phyloP scores from a whole-genome alignment of 805 yeast genomes.

The Teunomyces cretensis region DNA sequence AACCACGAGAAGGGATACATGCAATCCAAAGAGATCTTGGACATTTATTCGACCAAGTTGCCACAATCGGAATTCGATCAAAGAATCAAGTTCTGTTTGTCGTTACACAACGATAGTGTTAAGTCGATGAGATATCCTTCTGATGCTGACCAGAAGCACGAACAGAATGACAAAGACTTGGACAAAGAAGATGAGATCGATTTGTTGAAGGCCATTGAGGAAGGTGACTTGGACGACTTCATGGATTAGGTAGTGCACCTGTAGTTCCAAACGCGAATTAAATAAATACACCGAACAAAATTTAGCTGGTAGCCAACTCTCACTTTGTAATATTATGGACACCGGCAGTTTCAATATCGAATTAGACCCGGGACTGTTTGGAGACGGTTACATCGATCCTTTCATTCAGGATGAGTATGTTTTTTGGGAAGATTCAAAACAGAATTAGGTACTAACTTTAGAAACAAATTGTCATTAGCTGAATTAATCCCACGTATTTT shows the following conservation, averaged over 20 bases:
- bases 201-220: conserved; percentile 49
- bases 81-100: conserved; percentile 89
- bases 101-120: conserved; percentile 86
- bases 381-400: conserved; percentile 34
- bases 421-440: too few relatives aligned
- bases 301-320: neutral
- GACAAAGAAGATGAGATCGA: conserved; percentile 44
- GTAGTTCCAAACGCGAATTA: conserved; percentile 1
- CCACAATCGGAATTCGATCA: conserved; percentile 90
- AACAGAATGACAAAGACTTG: conserved; percentile 24
- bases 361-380: conserved; percentile 29
- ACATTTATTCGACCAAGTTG: conserved; percentile 80
- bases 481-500: conserved; percentile 61
- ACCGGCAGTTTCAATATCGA: conserved; percentile 14
- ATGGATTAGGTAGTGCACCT: conserved; percentile 31
- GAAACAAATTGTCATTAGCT: conserved; percentile 45
- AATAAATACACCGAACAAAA: neutral
- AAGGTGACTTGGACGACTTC: conserved; percentile 54
- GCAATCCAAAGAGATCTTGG: conserved; percentile 84
- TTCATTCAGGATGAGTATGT: conserved; percentile 42
- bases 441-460: conserved; percentile 15
- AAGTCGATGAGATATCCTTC: conserved; percentile 91
- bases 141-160: conserved; percentile 32
- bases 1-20: conserved; percentile 89
- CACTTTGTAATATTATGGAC: neutral